Evolutionary conservation across 305 asterid species (phyloP).

Genomic region (Fraxinus paxiana): DNA sequence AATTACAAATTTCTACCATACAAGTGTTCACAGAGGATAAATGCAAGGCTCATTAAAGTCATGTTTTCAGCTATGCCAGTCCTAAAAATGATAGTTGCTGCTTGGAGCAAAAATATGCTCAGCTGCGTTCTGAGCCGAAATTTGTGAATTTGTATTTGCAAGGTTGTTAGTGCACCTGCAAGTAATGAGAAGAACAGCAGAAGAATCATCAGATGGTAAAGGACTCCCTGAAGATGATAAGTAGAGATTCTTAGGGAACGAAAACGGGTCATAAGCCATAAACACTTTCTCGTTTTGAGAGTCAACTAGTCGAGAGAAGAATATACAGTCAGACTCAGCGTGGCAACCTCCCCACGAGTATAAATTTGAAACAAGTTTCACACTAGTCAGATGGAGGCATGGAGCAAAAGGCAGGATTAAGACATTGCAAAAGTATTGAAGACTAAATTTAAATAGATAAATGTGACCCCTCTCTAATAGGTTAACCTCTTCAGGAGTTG

Average conservation of each 20-base stretch:
- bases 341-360: background rate
- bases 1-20: background rate
- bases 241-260: background rate
- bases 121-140: background rate
- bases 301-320: background rate
- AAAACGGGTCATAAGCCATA: background rate
- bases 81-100: background rate
- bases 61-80: background rate
- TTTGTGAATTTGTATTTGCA: background rate
- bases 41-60: background rate
- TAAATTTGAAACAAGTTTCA: background rate
- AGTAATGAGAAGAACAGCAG: background rate
- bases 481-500: background rate
- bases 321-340: background rate
- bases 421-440: background rate
- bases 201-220: background rate
- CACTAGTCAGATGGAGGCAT: background rate
- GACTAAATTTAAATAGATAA: background rate
- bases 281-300: background rate
- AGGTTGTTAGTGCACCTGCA: background rate
- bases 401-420: background rate
- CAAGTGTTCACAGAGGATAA: background rate
- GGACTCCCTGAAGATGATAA: background rate
- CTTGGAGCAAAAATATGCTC: background rate
- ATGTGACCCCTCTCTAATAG: background rate